Evolutionary conservation across 2,329 filamentous ascomycete species (phyloP).

Genomic region (Cladosporium sphaerospermum): DNA sequence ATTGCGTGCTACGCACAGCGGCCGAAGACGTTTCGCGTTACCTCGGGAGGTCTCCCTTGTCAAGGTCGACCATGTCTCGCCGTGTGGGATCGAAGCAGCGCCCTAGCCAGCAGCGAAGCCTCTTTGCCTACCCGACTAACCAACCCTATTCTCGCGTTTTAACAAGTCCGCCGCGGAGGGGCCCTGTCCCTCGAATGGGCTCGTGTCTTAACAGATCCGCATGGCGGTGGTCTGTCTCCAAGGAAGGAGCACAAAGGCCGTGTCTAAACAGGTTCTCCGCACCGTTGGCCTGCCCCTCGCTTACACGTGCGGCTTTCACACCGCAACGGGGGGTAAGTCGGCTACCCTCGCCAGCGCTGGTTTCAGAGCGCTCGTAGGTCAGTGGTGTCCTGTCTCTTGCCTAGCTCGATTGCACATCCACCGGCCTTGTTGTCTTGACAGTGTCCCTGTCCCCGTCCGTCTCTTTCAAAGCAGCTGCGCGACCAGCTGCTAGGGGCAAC

Average conservation of each 20-base stretch:
- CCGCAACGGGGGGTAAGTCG: background rate
- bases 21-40: no score
- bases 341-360: background rate
- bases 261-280: background rate
- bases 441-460: background rate
- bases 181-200: background rate
- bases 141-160: background rate
- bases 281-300: background rate
- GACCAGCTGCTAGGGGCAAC: background rate
- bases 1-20: background rate
- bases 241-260: background rate
- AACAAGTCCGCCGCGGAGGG: background rate
- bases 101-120: conserved; percentile 1
- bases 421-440: no score
- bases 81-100: background rate
- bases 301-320: background rate
- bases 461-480: background rate
- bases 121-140: background rate
- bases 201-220: background rate
- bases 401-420: no score
- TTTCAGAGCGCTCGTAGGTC: background rate
- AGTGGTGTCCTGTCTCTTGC: no score
- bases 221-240: background rate
- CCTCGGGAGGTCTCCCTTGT: no score
- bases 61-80: no score